These are phyloP conservation scores for sorghum (Sorghum bicolor) DNA, from an alignment of 176 grass and related monocot species.

Conservation along the genomic window DNA sequence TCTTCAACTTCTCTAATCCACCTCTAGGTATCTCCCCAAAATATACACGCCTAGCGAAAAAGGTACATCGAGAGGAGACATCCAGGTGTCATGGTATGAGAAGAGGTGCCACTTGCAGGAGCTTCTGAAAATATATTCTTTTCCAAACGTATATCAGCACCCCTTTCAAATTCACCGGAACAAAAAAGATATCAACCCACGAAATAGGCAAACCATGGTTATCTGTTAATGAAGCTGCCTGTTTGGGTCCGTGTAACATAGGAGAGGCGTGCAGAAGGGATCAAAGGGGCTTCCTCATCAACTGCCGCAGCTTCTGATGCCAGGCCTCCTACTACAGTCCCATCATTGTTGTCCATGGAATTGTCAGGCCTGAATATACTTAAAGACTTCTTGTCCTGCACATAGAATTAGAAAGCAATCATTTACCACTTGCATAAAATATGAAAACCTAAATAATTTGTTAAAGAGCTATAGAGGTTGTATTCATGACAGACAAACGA, in stretches of 20 bases:
- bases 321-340: slow-evolving; percentile 28
- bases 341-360: slow-evolving; percentile 40
- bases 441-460: not conserved
- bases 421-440: slow-evolving; percentile 13
- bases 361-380: slow-evolving; percentile 49
- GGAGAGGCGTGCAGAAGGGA: slow-evolving; percentile 61
- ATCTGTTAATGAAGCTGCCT: slow-evolving; percentile 57
- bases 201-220: slow-evolving; percentile 35
- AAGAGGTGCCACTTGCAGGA: not conserved
- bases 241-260: slow-evolving; percentile 77
- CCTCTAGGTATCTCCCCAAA: slow-evolving; percentile 3
- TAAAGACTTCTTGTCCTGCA: slow-evolving; percentile 71
- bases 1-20: slow-evolving; percentile 12
- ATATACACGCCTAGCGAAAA: not conserved
- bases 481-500: not conserved
- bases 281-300: slow-evolving; percentile 81
- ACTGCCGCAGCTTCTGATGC: slow-evolving; percentile 44
- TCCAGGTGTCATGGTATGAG: not conserved
- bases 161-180: slow-evolving; percentile 14
- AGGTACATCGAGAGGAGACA: not conserved
- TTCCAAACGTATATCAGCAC: slow-evolving; percentile 11
- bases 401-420: slow-evolving; percentile 9
- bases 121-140: slow-evolving; percentile 3
- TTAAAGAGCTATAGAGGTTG: not conserved
- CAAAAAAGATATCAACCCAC: slow-evolving; percentile 21